These are phyloP conservation scores for Tephrocybe sp. DNA, from an alignment of 768 basidiomycete genomes.

Conservation along the genomic window DNA sequence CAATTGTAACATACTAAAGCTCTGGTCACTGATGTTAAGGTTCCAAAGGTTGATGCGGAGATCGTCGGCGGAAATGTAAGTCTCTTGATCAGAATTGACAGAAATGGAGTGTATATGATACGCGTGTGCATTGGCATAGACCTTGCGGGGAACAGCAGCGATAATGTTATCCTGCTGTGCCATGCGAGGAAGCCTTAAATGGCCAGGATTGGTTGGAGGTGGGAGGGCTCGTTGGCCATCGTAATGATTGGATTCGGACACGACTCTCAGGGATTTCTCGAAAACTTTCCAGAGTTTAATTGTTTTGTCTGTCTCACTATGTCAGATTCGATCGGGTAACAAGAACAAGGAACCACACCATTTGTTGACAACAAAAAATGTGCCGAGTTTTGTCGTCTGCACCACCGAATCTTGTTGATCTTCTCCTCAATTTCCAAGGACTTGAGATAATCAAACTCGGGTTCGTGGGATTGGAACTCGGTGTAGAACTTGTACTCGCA, in stretches of 20 bases:
- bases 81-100: constrained; percentile 99
- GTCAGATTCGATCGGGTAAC: constrained; percentile 5
- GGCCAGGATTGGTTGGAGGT: constrained; percentile 53
- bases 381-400: constrained; percentile 94
- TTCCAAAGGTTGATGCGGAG: constrained; percentile 98
- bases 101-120: constrained; percentile 99
- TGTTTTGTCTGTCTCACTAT: constrained; percentile 79
- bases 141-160: constrained; percentile 97
- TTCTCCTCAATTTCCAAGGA: constrained; percentile 99
- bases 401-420: constrained; percentile 99
- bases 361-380: constrained; percentile 98
- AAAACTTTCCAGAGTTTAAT: constrained; percentile 99
- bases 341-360: constrained; percentile 50
- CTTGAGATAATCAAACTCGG: constrained; percentile 99
- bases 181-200: constrained; percentile 89
- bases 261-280: constrained; percentile 93
- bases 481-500: constrained; percentile 99
- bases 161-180: constrained; percentile 96
- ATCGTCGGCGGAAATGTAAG: constrained; percentile 99
- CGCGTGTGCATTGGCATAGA: constrained; percentile 98
- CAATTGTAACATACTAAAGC: constrained; percentile 77
- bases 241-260: constrained; percentile 93
- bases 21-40: constrained; percentile 96
- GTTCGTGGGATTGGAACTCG: constrained; percentile 99
- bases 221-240: constrained; percentile 75